These are phyloP conservation scores for Mycena citricolor DNA, from an alignment of 1,284 basidiomycete genomes.

Conservation along the genomic window DNA sequence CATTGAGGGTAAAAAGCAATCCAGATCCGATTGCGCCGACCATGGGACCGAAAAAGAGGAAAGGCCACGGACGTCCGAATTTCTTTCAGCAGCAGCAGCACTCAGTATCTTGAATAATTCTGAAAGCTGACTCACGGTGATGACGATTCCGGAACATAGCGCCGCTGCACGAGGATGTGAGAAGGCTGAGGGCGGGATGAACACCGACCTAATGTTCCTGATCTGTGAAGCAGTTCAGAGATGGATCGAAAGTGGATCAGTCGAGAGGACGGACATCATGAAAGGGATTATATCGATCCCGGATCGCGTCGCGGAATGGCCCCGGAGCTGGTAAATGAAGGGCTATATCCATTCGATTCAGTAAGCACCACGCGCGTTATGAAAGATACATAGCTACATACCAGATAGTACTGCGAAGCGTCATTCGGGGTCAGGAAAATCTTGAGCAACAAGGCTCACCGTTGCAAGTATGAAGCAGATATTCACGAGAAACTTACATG, in stretches of 20 bases:
- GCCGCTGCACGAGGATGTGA: background rate
- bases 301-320: conserved; percentile 21
- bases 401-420: conserved; percentile 10
- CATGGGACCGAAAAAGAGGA: background rate
- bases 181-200: background rate
- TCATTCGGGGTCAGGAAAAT: background rate
- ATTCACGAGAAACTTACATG: background rate
- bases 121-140: background rate
- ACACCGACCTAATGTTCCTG: too few species aligned
- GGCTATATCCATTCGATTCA: conserved; percentile 6
- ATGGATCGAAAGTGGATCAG: background rate
- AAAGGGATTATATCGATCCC: conserved; percentile 26
- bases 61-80: background rate
- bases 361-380: background rate
- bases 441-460: background rate
- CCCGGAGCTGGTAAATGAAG: conserved; percentile 19
- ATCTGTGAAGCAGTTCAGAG: background rate
- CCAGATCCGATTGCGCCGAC: background rate
- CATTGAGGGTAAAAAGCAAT: background rate
- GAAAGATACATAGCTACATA: background rate
- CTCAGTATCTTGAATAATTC: background rate
- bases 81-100: background rate
- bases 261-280: background rate
- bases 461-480: background rate
- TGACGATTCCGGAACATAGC: background rate